phyloP scores from a whole-genome alignment of 352 stramenopile species.

The Pythium plurisporium region DNA sequence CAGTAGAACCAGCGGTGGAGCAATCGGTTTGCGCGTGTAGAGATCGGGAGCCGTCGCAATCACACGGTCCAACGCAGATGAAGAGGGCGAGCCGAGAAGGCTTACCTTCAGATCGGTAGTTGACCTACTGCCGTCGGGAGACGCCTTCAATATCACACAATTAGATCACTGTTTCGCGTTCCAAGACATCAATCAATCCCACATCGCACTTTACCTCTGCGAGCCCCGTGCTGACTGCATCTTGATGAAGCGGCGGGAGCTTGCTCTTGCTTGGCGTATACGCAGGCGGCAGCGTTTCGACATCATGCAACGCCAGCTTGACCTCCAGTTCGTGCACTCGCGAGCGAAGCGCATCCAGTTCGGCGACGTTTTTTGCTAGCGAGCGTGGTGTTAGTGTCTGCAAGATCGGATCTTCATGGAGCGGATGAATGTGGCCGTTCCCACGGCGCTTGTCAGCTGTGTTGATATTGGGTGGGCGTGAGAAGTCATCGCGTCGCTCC shows the following conservation, averaged over 20 bases:
- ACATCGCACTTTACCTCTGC: background rate
- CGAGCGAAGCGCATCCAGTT: slow-evolving; percentile 43
- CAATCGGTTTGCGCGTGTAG: slow-evolving; percentile 4
- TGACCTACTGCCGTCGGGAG: background rate
- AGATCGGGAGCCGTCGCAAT: slow-evolving; percentile 3
- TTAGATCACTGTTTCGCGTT: too few species aligned
- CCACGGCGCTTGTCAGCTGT: slow-evolving; percentile 16
- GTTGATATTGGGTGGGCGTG: slow-evolving; percentile 13
- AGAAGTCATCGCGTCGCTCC: background rate
- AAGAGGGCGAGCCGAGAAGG: background rate
- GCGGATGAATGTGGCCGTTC: slow-evolving; percentile 39
- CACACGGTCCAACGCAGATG: background rate
- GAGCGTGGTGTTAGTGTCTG: slow-evolving; percentile 47
- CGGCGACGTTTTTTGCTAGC: slow-evolving; percentile 49
- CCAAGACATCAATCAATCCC: too few species aligned
- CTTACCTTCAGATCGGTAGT: background rate
- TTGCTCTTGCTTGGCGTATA: slow-evolving; percentile 33
- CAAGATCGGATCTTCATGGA: slow-evolving; percentile 40
- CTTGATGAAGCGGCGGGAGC: slow-evolving; percentile 33
- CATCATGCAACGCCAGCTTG: slow-evolving; percentile 46
- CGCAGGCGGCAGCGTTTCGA: slow-evolving; percentile 28
- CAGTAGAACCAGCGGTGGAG: slow-evolving; percentile 5
- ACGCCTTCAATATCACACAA: background rate
- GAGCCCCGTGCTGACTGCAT: background rate
- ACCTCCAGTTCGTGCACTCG: slow-evolving; percentile 50